phyloP scores from a whole-genome alignment of 805 yeast species.

The Ascoidea tarda region DNA sequence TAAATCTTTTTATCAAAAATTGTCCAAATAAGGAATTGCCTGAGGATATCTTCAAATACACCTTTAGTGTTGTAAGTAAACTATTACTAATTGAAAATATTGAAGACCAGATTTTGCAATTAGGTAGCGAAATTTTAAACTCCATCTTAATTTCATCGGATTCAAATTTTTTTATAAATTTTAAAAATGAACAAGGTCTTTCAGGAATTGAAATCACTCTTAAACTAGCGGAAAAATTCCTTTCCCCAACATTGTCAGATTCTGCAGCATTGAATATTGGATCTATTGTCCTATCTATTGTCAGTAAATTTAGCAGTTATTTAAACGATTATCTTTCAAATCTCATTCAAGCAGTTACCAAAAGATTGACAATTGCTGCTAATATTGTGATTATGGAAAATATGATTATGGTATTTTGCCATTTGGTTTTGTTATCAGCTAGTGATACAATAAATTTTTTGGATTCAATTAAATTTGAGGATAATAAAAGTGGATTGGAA shows the following conservation, averaged over 20 bases:
- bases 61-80: constrained; percentile 15
- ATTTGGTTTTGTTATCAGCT: constrained; percentile 50
- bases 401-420: constrained; percentile 61
- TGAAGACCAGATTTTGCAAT: constrained; percentile 72
- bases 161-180: constrained; percentile 9
- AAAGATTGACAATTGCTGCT: constrained; percentile 48
- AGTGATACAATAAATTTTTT: constrained; percentile 51
- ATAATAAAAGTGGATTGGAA: constrained; percentile 27
- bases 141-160: constrained; percentile 33
- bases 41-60: constrained; percentile 10
- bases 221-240: constrained; percentile 48
- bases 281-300: constrained; percentile 41
- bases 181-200: constrained; percentile 12
- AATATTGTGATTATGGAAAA: constrained; percentile 68
- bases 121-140: constrained; percentile 62
- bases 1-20: constrained; percentile 34
- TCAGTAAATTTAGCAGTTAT: constrained; percentile 33
- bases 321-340: constrained; percentile 24
- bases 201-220: constrained; percentile 46
- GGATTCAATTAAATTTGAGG: constrained; percentile 18
- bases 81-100: constrained; percentile 22
- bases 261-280: constrained; percentile 77
- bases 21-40: constrained; percentile 23
- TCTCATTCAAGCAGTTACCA: constrained; percentile 62
- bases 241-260: constrained; percentile 62